A percentile compares a stretch with the other conserved stretches of the same genome.
phyloP scores from a whole-genome alignment of 306 rosid species.

The Cucumis melo region DNA sequence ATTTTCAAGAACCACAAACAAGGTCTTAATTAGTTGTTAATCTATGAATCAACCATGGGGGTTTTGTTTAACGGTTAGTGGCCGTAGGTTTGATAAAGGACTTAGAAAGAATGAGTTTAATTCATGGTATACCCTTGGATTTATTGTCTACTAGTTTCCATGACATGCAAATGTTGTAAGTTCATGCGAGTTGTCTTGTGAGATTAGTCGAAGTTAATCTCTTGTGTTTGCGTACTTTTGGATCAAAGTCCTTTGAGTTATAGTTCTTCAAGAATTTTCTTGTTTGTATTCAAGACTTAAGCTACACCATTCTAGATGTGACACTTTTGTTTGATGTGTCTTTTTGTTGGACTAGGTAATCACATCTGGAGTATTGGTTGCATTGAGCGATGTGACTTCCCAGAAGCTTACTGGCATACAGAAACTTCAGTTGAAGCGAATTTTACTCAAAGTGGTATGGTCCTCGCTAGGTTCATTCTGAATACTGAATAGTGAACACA shows the following conservation, averaged over 20 bases:
- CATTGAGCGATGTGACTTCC: constrained; percentile 62
- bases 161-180: no score
- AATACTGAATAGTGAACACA: neutral
- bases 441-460: constrained; percentile 66
- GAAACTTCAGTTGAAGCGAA: constrained; percentile 57
- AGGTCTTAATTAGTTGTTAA: neutral
- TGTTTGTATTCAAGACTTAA: neutral
- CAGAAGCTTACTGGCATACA: constrained; percentile 90
- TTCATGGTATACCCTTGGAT: no score
- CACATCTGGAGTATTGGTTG: constrained; percentile 75
- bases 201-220: neutral
- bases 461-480: neutral
- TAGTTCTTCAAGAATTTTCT: neutral
- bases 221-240: neutral
- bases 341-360: constrained; percentile 35
- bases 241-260: neutral
- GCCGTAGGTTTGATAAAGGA: no score
- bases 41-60: neutral
- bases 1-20: no score
- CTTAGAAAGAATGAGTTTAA: no score
- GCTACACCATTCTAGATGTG: neutral
- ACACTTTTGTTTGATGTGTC: neutral
- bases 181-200: no score
- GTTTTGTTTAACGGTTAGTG: no score
- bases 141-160: no score